Conservation (phyloP, 495 filamentous ascomycete species). For the Aspergillus sparsus region DNA sequence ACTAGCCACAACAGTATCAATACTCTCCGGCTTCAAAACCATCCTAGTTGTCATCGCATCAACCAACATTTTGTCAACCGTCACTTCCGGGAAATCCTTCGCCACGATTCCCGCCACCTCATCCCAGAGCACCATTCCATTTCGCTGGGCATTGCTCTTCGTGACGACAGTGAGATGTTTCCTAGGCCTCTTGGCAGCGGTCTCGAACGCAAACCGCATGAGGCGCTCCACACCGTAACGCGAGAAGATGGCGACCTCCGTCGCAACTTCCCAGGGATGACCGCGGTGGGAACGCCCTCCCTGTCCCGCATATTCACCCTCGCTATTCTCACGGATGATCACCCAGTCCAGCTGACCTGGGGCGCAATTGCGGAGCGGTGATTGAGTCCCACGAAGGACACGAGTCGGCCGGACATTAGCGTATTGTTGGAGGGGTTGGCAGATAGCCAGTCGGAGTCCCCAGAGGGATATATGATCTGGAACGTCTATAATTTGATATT, state of each 20-base stretch:
- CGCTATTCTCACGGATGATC: slow-evolving; percentile 59
- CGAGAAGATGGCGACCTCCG: slow-evolving; percentile 58
- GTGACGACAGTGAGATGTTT: slow-evolving; percentile 59
- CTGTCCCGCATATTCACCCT: slow-evolving; percentile 60
- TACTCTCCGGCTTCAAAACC: slow-evolving; percentile 53
- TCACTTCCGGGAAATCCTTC: slow-evolving; percentile 54
- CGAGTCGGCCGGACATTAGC: slow-evolving; percentile 58
- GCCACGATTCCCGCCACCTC: slow-evolving; percentile 49
- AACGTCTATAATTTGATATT: slow-evolving; percentile 41
- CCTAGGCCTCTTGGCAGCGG: slow-evolving; percentile 44
- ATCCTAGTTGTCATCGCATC: slow-evolving; percentile 61
- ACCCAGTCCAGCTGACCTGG: slow-evolving; percentile 54
- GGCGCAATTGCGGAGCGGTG: slow-evolving; percentile 48
- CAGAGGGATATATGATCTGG: slow-evolving; percentile 60
- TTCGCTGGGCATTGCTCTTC: slow-evolving; percentile 60
- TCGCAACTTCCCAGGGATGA: slow-evolving; percentile 54
- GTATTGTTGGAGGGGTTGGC: slow-evolving; percentile 57
- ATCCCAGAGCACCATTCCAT: slow-evolving; percentile 62
- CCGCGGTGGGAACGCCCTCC: slow-evolving; percentile 54
- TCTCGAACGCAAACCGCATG: slow-evolving; percentile 59
- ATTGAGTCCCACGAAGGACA: slow-evolving; percentile 50
- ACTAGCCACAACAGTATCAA: slow-evolving; percentile 60
- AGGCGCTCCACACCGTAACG: slow-evolving; percentile 54
- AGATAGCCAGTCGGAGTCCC: slow-evolving; percentile 55
- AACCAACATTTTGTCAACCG: slow-evolving; percentile 59